These are phyloP conservation scores for Penicillium cinerascens DNA, from an alignment of 495 filamentous ascomycete genomes.

Conservation along the genomic window DNA sequence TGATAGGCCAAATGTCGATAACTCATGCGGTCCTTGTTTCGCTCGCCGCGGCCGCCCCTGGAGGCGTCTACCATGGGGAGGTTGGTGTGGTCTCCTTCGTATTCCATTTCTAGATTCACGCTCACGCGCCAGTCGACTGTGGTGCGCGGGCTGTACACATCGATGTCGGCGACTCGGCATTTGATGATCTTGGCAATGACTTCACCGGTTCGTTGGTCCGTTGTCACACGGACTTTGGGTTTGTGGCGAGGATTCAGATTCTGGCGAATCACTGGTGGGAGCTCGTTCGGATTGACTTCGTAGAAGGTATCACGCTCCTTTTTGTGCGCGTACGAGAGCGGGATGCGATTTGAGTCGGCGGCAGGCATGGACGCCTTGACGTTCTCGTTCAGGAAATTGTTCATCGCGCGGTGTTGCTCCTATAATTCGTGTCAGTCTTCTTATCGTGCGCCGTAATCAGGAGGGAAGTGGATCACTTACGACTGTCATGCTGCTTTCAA, in stretches of 20 bases:
- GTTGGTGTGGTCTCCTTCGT: conserved; percentile 61
- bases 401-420: conserved; percentile 73
- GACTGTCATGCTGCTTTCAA: conserved; percentile 82
- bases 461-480: conserved; percentile 49
- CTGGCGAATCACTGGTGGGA: conserved; percentile 54
- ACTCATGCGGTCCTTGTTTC: conserved; percentile 84
- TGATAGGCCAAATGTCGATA: conserved; percentile 83
- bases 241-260: conserved; percentile 55
- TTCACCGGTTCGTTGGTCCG: conserved; percentile 67
- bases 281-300: conserved; percentile 59
- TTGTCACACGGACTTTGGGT: conserved; percentile 71
- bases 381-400: conserved; percentile 72
- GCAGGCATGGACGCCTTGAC: conserved; percentile 48
- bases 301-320: conserved; percentile 78
- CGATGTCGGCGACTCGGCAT: conserved; percentile 75
- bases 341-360: conserved; percentile 51
- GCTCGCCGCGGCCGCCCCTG: conserved; percentile 47
- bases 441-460: background rate
- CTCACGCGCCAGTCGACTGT: conserved; percentile 84
- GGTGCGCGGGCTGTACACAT: conserved; percentile 68
- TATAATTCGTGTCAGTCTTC: conserved; percentile 28
- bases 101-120: conserved; percentile 86
- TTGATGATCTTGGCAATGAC: conserved; percentile 85
- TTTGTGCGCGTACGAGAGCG: conserved; percentile 75
- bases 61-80: conserved; percentile 38